Conservation (phyloP, 768 basidiomycete genomes). For the Mycena indigotica region DNA sequence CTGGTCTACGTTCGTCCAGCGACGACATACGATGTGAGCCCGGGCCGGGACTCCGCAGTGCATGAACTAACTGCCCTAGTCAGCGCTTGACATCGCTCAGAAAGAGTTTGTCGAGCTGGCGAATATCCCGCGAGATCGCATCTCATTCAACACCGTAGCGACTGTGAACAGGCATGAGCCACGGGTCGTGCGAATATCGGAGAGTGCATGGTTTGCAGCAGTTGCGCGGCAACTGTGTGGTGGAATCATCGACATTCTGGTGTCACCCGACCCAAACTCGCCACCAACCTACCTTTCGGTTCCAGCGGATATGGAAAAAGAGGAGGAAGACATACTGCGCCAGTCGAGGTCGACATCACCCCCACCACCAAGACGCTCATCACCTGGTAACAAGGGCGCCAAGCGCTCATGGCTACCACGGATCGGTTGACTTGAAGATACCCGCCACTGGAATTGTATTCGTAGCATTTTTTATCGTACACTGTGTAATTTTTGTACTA, state of each 20-base stretch:
- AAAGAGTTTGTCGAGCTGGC: conserved; percentile 51
- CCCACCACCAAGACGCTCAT: conserved; percentile 27
- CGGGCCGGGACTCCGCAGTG: neutral
- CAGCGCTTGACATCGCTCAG: conserved; percentile 50
- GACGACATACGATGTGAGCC: conserved; percentile 43
- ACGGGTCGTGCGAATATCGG: conserved; percentile 51
- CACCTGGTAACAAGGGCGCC: conserved; percentile 23
- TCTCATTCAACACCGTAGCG: conserved; percentile 46
- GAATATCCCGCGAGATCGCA: conserved; percentile 38
- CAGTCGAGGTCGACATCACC: conserved; percentile 30
- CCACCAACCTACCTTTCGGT: conserved; percentile 50
- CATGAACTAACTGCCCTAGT: neutral
- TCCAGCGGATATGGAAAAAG: conserved; percentile 26
- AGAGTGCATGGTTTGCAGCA: conserved; percentile 50
- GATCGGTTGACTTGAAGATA: conserved; percentile 8
- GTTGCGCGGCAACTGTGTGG: conserved; percentile 43
- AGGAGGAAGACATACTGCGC: conserved; percentile 20
- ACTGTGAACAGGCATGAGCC: conserved; percentile 32
- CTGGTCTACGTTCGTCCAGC: conserved; percentile 57
- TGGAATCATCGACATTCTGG: conserved; percentile 49
- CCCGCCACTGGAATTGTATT: neutral
- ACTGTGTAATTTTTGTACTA: neutral
- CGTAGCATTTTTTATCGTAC: neutral
- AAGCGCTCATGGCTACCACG: conserved; percentile 23
- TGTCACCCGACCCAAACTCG: conserved; percentile 36